Conservation (phyloP, 495 filamentous ascomycete species). For the Astrothelium macrocarpum region DNA sequence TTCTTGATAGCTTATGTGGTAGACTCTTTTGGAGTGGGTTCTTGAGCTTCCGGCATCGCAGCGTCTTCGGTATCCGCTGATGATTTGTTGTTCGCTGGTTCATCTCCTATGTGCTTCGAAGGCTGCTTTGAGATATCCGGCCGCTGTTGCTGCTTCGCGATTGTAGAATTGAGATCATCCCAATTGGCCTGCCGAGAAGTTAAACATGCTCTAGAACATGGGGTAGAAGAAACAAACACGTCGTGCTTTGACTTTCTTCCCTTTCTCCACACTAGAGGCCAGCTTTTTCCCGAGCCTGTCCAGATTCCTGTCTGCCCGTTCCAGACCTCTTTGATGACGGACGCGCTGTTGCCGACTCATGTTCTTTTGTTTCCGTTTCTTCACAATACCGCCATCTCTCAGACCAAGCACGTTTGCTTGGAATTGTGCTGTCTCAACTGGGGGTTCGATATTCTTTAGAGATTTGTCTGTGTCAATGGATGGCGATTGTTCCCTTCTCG, state of each 20-base stretch:
- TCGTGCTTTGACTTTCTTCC: conserved; percentile 45
- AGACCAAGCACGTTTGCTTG: conserved; percentile 56
- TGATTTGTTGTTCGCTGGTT: background rate
- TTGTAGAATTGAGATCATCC: conserved; percentile 1
- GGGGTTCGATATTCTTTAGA: conserved; percentile 50
- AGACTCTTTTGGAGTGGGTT: background rate
- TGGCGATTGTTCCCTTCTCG: conserved; percentile 15
- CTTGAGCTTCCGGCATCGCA: background rate
- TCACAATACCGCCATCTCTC: conserved; percentile 52
- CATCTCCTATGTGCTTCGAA: background rate
- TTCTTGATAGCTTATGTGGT: background rate
- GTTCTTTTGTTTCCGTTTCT: conserved; percentile 49
- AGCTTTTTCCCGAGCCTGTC: conserved; percentile 64
- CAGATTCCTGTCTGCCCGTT: conserved; percentile 59
- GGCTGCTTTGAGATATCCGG: background rate
- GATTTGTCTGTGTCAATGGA: conserved; percentile 66
- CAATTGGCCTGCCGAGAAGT: background rate
- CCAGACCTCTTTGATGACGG: conserved; percentile 61
- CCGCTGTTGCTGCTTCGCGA: background rate
- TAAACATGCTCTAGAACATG: background rate
- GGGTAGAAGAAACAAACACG: background rate
- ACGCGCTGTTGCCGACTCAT: conserved; percentile 54
- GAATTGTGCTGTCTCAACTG: conserved; percentile 39
- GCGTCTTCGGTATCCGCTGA: background rate
- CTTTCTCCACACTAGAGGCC: conserved; percentile 51